Conservation (phyloP, 805 yeast species). For the Lipomyces yamanashiensis region DNA sequence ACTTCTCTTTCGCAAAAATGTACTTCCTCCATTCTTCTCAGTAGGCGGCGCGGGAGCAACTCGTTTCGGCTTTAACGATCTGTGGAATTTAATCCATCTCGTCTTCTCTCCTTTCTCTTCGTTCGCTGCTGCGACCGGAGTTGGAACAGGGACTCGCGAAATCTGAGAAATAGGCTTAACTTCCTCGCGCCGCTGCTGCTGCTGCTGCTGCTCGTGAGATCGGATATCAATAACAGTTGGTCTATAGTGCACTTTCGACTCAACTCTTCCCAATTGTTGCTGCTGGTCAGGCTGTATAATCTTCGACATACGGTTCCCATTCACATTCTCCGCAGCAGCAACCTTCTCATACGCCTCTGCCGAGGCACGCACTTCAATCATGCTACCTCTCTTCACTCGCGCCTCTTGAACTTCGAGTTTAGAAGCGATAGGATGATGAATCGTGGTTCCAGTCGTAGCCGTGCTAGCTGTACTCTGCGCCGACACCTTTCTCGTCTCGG, state of each 20-base stretch:
- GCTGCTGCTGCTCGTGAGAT: neutral
- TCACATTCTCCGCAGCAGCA: neutral
- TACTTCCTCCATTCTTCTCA: neutral
- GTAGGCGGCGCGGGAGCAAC: slow-evolving; percentile 23
- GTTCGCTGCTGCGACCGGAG: neutral
- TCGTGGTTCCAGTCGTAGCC: slow-evolving; percentile 18
- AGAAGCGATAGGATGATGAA: slow-evolving; percentile 8
- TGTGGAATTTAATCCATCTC: slow-evolving; percentile 21
- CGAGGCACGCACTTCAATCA: neutral
- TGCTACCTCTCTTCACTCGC: too few relatives aligned
- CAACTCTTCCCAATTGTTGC: neutral
- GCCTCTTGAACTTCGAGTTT: neutral
- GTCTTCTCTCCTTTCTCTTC: slow-evolving; percentile 1
- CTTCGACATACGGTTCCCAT: neutral
- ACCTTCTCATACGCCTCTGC: neutral
- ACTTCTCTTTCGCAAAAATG: slow-evolving; percentile 5
- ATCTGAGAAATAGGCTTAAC: neutral
- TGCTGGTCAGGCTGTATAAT: neutral
- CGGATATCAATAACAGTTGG: neutral
- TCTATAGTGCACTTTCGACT: neutral
- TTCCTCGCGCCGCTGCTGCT: neutral
- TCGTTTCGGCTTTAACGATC: slow-evolving; percentile 17
- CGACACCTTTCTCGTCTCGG: slow-evolving; percentile 20
- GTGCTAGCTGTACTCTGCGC: slow-evolving; percentile 19
- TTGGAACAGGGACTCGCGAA: neutral